Conservation (phyloP, 192 early-diverging fungal species). For the Neocallimastix lanati region DNA sequence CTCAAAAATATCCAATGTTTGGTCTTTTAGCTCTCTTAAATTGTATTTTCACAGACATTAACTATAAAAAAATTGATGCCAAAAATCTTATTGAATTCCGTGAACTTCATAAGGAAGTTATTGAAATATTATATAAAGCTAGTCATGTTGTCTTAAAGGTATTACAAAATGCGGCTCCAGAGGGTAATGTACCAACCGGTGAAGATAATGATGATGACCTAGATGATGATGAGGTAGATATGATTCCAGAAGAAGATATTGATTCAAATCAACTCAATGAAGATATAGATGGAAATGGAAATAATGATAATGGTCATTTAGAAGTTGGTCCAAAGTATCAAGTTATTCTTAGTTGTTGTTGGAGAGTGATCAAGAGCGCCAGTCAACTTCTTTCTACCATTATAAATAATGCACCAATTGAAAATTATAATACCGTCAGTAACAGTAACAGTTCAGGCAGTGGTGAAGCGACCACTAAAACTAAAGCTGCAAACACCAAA, state of each 20-base stretch:
- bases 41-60: slow-evolving; percentile 2
- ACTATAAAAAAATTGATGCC: slow-evolving; percentile 10
- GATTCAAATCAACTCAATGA: slow-evolving; percentile 9
- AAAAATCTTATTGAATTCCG: slow-evolving; percentile 1
- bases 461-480: neutral
- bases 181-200: slow-evolving; percentile 76
- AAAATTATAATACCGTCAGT: slow-evolving; percentile 1
- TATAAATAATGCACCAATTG: slow-evolving; percentile 18
- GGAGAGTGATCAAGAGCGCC: slow-evolving; percentile 80
- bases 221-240: slow-evolving; percentile 4
- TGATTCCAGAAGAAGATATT: slow-evolving; percentile 15
- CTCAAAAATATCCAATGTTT: slow-evolving; percentile 1
- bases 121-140: slow-evolving; percentile 17
- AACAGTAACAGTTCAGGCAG: neutral
- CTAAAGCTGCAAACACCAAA: neutral
- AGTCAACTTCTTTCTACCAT: slow-evolving; percentile 28
- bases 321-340: slow-evolving; percentile 52
- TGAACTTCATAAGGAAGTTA: neutral
- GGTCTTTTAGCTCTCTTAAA: neutral
- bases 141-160: slow-evolving; percentile 45
- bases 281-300: slow-evolving; percentile 18
- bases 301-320: slow-evolving; percentile 11
- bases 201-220: slow-evolving; percentile 15
- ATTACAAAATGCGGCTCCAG: slow-evolving; percentile 60
- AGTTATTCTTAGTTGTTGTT: slow-evolving; percentile 74